Conservation (phyloP, 78 protist genomes). For the Isochrysis galbana region DNA sequence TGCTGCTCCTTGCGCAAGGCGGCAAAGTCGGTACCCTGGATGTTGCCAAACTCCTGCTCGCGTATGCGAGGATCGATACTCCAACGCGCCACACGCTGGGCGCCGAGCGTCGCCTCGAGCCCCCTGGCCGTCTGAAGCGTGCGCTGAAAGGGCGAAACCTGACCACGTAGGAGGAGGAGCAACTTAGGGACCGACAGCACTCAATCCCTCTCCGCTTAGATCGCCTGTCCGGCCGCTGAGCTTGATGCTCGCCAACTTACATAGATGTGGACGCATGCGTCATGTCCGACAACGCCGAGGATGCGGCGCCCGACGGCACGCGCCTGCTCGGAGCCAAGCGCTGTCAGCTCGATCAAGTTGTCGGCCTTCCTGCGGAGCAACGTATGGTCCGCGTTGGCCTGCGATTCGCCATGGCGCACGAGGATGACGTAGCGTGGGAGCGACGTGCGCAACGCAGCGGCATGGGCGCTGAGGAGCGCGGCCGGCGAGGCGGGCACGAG, state of each 20-base stretch:
- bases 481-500: too few relatives aligned
- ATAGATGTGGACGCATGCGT: background rate
- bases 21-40: background rate
- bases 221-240: too few relatives aligned
- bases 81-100: background rate
- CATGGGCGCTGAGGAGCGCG: too few relatives aligned
- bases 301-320: background rate
- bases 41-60: constrained; percentile 11
- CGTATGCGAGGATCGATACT: background rate
- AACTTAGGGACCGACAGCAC: too few relatives aligned
- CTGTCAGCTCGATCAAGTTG: background rate
- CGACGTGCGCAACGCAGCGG: too few relatives aligned
- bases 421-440: too few relatives aligned
- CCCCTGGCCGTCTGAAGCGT: background rate
- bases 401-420: background rate
- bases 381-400: background rate
- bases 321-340: background rate
- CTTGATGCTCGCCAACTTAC: too few relatives aligned
- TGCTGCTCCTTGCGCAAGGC: background rate
- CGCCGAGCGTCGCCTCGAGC: background rate
- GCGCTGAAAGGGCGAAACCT: background rate
- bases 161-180: too few relatives aligned
- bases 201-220: too few relatives aligned
- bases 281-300: too few relatives aligned
- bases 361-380: background rate